phyloP scores from a whole-genome alignment of 2,329 filamentous ascomycete species.

The Penicillium sumatraense region DNA sequence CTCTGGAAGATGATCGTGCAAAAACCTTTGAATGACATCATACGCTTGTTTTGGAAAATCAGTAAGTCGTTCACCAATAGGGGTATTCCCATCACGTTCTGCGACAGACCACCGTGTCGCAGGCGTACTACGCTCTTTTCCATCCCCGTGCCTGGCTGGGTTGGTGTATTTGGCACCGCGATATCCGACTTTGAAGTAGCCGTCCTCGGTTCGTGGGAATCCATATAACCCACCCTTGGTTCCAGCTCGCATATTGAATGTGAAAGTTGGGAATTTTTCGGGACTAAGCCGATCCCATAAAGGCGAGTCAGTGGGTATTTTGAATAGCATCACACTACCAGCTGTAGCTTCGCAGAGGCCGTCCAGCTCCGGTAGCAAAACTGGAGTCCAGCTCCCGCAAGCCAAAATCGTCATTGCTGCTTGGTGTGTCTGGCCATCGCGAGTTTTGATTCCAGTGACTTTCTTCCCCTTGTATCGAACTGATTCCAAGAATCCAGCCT shows the following conservation, averaged over 20 bases:
- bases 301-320: slow-evolving; percentile 44
- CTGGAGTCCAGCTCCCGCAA: slow-evolving; percentile 52
- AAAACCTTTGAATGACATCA: slow-evolving; percentile 37
- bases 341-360: slow-evolving; percentile 55
- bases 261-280: slow-evolving; percentile 53
- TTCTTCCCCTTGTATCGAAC: neutral
- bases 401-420: slow-evolving; percentile 46
- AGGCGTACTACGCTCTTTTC: slow-evolving; percentile 46
- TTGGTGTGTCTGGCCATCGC: slow-evolving; percentile 39
- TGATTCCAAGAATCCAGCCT: slow-evolving; percentile 27
- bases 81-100: neutral
- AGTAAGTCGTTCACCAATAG: slow-evolving; percentile 9
- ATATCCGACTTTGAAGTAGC: slow-evolving; percentile 57
- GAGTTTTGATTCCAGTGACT: slow-evolving; percentile 46
- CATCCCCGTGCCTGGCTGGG: slow-evolving; percentile 42
- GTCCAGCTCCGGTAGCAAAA: slow-evolving; percentile 47
- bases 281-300: slow-evolving; percentile 50
- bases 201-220: slow-evolving; percentile 50
- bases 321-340: slow-evolving; percentile 51
- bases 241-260: slow-evolving; percentile 42
- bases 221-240: slow-evolving; percentile 53
- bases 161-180: slow-evolving; percentile 58
- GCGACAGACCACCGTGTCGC: slow-evolving; percentile 42
- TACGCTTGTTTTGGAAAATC: slow-evolving; percentile 33
- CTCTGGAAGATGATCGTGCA: slow-evolving; percentile 51